These are phyloP conservation scores for Fusarium tanahbumbuense DNA, from an alignment of 2,329 filamentous ascomycete genomes.

Conservation along the genomic window DNA sequence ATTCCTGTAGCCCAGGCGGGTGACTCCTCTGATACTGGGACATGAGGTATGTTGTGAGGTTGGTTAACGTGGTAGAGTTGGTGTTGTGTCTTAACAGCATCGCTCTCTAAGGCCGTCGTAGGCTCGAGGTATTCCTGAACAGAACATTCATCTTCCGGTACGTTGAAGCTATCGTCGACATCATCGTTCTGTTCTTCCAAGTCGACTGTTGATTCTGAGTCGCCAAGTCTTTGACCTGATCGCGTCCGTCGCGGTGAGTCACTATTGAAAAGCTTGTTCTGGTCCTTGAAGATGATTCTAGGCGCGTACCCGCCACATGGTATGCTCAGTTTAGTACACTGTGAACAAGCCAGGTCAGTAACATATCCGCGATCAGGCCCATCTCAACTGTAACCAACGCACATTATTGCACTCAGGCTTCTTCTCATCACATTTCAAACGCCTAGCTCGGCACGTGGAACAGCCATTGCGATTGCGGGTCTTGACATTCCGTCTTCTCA, in stretches of 20 bases:
- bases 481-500: constrained; percentile 18
- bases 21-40: not conserved
- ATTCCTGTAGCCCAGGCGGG: not conserved
- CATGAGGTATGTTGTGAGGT: not conserved
- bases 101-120: not conserved
- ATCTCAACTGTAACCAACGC: not conserved
- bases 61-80: not conserved
- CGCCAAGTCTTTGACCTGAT: not conserved
- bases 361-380: not conserved
- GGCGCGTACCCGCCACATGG: constrained; percentile 29
- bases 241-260: constrained; percentile 1
- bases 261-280: constrained; percentile 19
- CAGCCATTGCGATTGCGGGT: constrained; percentile 27
- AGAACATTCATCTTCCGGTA: not conserved
- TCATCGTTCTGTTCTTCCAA: not conserved
- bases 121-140: not conserved
- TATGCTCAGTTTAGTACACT: constrained; percentile 18
- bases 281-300: constrained; percentile 32
- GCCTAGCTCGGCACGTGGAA: constrained; percentile 26
- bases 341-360: not conserved
- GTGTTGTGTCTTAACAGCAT: not conserved
- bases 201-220: not conserved
- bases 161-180: not conserved
- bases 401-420: constrained; percentile 30
- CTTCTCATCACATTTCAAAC: constrained; percentile 24